Evolutionary conservation across 2,329 filamentous ascomycete genomes (phyloP), one percentile per base, ranked within the genome.

Genomic region (Chrysosporium keratinophilum): DNA sequence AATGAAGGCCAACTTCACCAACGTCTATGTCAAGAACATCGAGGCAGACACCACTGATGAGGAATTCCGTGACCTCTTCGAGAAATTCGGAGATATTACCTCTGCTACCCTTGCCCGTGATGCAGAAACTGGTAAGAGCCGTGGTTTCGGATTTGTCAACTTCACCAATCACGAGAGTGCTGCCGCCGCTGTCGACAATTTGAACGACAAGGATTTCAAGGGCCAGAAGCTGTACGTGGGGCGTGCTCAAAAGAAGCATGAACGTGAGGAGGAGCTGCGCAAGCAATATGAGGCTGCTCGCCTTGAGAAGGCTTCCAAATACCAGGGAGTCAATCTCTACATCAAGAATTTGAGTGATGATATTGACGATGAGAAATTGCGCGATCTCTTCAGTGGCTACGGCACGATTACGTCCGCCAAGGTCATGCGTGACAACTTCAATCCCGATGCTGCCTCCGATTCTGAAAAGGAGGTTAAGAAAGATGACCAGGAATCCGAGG

Each of bases 1-100:
- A 81, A 98, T 98, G 91, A 98, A 98, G 85, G 93, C 93, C 74
- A 98, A 98, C 81, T 98, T 94, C 81, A 98, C 93, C 78, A 98
- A 98, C 74, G 84, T 98, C 74, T 98, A 98, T 77, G 88, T 98
- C 78, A 98, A 98, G 84, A 98, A 98, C 78, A 85, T 98, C 64
- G 82, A 84, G 65, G 67, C 76, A 35, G 91, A 96, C 47, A 87
- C 85, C 60, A 85, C 82, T 56, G 93, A 98, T 58, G 90, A 97
- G 7, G 86, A 97, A 70, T 97, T 98, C 83, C 88, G 89, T 64
- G 80, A 84, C 58, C 79, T 97, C 49, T 97, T 98, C 65, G 87
- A 93, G 79, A 84, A 84, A 74, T 95, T 82, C 67, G 93, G 93
- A 63, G 85, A 94, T 55, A 93, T 98, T 63, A 97, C 93, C 58